These are phyloP conservation scores for Komagataella pastoris DNA, from an alignment of 805 yeast species.

Conservation along the genomic window DNA sequence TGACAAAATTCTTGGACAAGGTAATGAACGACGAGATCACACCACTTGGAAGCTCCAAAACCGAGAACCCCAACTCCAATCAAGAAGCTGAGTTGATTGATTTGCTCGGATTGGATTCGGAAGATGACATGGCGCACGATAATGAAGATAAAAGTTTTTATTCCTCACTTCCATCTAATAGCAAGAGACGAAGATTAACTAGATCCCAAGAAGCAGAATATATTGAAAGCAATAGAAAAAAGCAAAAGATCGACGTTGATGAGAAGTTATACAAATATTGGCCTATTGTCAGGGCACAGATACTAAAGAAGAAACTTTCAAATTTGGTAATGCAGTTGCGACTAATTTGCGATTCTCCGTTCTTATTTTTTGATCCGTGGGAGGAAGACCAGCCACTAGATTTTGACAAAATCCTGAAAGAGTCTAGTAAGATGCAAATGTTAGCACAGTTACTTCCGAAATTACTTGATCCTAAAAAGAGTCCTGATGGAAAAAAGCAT, in stretches of 20 bases:
- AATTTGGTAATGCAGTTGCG: slow-evolving; percentile 78
- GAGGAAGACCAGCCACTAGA: slow-evolving; percentile 28
- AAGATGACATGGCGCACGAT: slow-evolving; percentile 4
- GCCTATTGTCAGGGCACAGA: slow-evolving; percentile 22
- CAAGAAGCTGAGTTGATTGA: background rate
- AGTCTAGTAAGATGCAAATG: slow-evolving; percentile 64
- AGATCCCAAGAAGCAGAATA: background rate
- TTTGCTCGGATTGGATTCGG: background rate
- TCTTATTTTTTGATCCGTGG: slow-evolving; percentile 73
- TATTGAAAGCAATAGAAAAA: background rate
- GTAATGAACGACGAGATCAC: slow-evolving; percentile 19
- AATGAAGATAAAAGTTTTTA: slow-evolving; percentile 3
- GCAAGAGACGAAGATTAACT: background rate
- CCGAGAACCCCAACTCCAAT: slow-evolving; percentile 7
- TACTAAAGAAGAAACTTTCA: slow-evolving; percentile 39
- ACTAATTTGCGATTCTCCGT: slow-evolving; percentile 77
- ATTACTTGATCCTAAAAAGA: slow-evolving; percentile 18
- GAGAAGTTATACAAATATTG: slow-evolving; percentile 8
- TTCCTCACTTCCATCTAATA: background rate
- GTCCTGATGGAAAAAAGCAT: slow-evolving; percentile 26
- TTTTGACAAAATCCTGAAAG: slow-evolving; percentile 22
- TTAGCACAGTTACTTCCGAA: slow-evolving; percentile 47
- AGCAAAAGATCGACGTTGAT: background rate
- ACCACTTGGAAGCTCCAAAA: slow-evolving; percentile 20
- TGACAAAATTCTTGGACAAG: slow-evolving; percentile 1